Percentiles rank a stretch among this genome's conserved stretches.
Evolutionary conservation across 2,329 filamentous ascomycete genomes (phyloP).

Genomic region (Aspergillus niger): DNA sequence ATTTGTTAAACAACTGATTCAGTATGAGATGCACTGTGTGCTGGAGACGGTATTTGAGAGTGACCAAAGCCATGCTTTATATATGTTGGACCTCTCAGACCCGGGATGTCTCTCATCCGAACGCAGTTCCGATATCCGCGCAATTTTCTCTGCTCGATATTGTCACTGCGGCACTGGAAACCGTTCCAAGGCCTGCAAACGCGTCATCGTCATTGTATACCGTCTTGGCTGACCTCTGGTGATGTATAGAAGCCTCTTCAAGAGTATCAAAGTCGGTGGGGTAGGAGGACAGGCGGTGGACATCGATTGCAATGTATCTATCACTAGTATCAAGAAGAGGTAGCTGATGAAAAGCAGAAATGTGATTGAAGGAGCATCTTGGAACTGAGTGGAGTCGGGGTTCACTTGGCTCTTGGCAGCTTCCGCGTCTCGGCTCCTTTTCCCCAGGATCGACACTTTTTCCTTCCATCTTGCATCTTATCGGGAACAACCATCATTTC

Average conservation of each 20-base stretch:
- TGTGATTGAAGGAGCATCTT: slow-evolving; percentile 5
- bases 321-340: background rate
- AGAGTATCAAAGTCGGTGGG: background rate
- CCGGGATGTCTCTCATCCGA: background rate
- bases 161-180: background rate
- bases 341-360: slow-evolving; percentile 3
- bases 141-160: background rate
- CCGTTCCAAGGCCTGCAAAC: background rate
- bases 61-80: background rate
- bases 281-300: too few species aligned
- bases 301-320: too few species aligned
- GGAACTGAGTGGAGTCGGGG: background rate
- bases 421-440: background rate
- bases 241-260: background rate
- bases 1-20: background rate
- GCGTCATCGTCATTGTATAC: slow-evolving; percentile 9
- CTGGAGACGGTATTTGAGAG: background rate
- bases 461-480: background rate
- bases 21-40: background rate
- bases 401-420: slow-evolving; percentile 1
- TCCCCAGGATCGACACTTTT: background rate
- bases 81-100: background rate
- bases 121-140: background rate
- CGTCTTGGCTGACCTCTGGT: background rate
- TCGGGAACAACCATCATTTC: background rate